phyloP scores from a whole-genome alignment of 2,329 filamentous ascomycete species.

The Xenoacremonium recifei region DNA sequence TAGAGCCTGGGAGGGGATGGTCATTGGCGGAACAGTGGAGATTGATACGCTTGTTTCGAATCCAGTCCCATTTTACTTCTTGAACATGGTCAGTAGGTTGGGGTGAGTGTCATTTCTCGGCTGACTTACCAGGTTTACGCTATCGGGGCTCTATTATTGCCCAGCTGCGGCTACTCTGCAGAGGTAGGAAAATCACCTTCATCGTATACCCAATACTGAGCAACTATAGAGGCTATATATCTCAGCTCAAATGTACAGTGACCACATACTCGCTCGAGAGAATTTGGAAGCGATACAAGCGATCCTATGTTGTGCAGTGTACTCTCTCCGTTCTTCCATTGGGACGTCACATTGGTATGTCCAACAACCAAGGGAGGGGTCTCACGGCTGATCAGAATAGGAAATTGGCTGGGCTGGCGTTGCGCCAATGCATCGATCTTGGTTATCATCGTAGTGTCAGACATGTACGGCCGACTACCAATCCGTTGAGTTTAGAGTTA shows the following conservation, averaged over 20 bases:
- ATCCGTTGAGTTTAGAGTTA: conserved; percentile 6
- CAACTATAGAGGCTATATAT: conserved; percentile 14
- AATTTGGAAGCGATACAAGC: conserved; percentile 32
- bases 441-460: conserved; percentile 9
- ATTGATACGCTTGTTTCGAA: background rate
- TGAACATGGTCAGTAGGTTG: conserved; percentile 7
- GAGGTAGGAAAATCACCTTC: conserved; percentile 11
- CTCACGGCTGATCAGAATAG: background rate
- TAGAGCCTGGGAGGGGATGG: conserved; percentile 26
- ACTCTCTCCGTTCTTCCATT: conserved; percentile 16
- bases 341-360: conserved; percentile 4
- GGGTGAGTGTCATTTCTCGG: background rate
- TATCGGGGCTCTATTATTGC: conserved; percentile 9
- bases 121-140: conserved; percentile 13
- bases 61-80: conserved; percentile 5
- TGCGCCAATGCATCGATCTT: conserved; percentile 13
- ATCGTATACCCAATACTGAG: background rate
- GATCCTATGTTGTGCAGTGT: conserved; percentile 31
- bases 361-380: background rate
- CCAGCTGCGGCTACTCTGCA: conserved; percentile 6
- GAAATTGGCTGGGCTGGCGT: conserved; percentile 8
- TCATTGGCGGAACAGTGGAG: conserved; percentile 9
- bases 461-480: background rate
- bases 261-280: conserved; percentile 18
- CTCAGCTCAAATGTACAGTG: conserved; percentile 18